phyloP scores from a whole-genome alignment of 371 early-diverging fungal genomes.

The Syncephalastrum racemosum region DNA sequence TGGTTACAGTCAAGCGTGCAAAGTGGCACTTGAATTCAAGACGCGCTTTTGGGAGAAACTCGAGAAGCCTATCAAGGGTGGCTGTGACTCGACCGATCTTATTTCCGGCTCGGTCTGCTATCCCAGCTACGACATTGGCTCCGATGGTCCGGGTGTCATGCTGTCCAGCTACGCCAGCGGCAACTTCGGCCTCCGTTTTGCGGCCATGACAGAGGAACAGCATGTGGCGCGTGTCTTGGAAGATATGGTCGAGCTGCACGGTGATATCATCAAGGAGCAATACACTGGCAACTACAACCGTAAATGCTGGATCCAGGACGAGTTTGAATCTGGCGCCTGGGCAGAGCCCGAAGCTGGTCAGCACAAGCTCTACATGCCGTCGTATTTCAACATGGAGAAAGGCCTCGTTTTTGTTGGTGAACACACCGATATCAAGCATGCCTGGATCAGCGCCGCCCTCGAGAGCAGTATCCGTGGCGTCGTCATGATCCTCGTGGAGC shows the following conservation, averaged over 20 bases:
- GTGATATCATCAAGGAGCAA: conserved; percentile 28
- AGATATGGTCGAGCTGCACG: conserved; percentile 33
- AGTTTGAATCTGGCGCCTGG: conserved; percentile 30
- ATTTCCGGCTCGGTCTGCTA: conserved; percentile 23
- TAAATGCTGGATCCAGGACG: conserved; percentile 28
- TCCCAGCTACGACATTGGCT: conserved; percentile 28
- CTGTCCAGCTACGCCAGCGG: conserved; percentile 32
- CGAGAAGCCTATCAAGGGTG: conserved; percentile 31
- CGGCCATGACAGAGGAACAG: conserved; percentile 35
- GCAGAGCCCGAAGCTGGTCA: conserved; percentile 26
- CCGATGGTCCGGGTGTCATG: conserved; percentile 31
- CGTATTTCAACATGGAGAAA: conserved; percentile 27
- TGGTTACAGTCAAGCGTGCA: conserved; percentile 26
- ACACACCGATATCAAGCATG: conserved; percentile 36
- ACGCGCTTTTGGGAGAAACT: conserved; percentile 36
- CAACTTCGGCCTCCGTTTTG: conserved; percentile 22
- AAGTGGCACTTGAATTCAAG: conserved; percentile 32
- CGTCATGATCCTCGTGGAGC: conserved; percentile 29
- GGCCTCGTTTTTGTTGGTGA: conserved; percentile 36
- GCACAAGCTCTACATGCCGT: conserved; percentile 33
- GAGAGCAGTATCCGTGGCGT: conserved; percentile 35
- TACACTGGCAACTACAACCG: conserved; percentile 33
- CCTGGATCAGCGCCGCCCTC: conserved; percentile 33
- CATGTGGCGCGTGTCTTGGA: conserved; percentile 29
- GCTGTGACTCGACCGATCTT: conserved; percentile 32